Conservation (phyloP, 1,139 yeast genomes). For the Pichia sp. region DNA sequence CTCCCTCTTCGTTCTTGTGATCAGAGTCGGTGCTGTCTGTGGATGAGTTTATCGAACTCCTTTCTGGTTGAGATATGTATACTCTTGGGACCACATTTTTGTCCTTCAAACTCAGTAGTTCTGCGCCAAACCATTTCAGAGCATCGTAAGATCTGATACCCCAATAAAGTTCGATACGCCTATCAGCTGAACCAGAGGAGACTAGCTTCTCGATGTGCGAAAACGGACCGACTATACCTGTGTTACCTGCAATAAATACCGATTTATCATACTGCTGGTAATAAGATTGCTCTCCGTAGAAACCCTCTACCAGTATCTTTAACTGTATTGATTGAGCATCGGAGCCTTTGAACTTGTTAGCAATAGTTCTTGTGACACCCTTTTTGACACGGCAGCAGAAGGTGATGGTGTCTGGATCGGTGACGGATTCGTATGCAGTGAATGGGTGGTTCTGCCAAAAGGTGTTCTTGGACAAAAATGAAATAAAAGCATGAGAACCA, state of each 20-base stretch:
- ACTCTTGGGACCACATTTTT: constrained; percentile 37
- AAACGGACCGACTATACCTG: constrained; percentile 59
- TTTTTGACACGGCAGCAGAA: constrained; percentile 40
- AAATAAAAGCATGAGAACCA: constrained; percentile 51
- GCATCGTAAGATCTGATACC: constrained; percentile 44
- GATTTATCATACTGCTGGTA: constrained; percentile 52
- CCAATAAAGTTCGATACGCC: constrained; percentile 44
- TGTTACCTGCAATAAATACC: constrained; percentile 64
- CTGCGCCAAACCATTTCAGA: constrained; percentile 50
- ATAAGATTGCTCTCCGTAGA: constrained; percentile 52
- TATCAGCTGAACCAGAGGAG: constrained; percentile 24
- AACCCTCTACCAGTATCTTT: constrained; percentile 41
- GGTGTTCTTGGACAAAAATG: constrained; percentile 36
- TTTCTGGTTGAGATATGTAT: constrained; percentile 39
- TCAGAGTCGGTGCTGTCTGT: not conserved
- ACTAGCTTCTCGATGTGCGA: constrained; percentile 32
- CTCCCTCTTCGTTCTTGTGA: constrained; percentile 1
- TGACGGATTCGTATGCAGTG: constrained; percentile 29
- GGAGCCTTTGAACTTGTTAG: constrained; percentile 9
- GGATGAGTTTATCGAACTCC: not conserved
- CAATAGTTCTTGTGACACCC: constrained; percentile 37
- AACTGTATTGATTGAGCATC: not conserved
- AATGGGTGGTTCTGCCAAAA: constrained; percentile 45
- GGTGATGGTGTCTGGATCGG: constrained; percentile 24
- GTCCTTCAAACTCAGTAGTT: constrained; percentile 35